These are phyloP conservation scores for Pigoraptor vietnamica DNA, from an alignment of 78 protist genomes.

Conservation along the genomic window DNA sequence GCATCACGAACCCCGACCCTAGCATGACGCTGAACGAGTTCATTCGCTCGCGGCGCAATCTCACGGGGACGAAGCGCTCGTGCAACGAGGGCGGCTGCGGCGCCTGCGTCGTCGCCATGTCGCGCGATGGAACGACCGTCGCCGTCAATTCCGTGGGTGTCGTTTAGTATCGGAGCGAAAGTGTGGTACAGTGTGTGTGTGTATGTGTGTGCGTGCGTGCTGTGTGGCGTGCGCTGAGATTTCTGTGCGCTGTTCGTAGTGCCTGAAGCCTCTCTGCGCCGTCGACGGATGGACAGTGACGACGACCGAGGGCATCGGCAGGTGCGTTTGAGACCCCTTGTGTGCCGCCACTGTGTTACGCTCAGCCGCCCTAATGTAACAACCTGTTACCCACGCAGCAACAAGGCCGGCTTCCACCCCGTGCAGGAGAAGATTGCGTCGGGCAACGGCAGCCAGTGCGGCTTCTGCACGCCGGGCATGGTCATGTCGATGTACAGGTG, in stretches of 20 bases:
- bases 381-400: not conserved
- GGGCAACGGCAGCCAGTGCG: slow-evolving; percentile 85
- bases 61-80: slow-evolving; percentile 59
- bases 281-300: slow-evolving; percentile 57
- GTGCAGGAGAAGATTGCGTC: slow-evolving; percentile 41
- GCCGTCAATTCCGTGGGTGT: slow-evolving; percentile 8
- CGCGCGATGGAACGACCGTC: not conserved
- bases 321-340: not conserved
- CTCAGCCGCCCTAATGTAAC: too few relatives aligned
- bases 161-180: not conserved
- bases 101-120: slow-evolving; percentile 59
- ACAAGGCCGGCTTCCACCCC: slow-evolving; percentile 16
- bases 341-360: too few relatives aligned
- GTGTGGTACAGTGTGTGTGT: too few relatives aligned
- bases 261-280: slow-evolving; percentile 72
- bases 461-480: slow-evolving; percentile 92
- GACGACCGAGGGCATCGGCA: slow-evolving; percentile 86
- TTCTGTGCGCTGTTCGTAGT: too few relatives aligned
- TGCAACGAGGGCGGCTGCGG: slow-evolving; percentile 76
- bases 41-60: not conserved
- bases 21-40: not conserved
- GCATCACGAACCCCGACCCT: not conserved
- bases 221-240: too few relatives aligned
- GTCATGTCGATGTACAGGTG: slow-evolving; percentile 56
- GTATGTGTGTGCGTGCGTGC: not conserved